Evolutionary conservation across 495 filamentous ascomycete genomes (phyloP), one percentile per base, ranked within the genome.

Genomic region (Pyrenula massariospora): DNA sequence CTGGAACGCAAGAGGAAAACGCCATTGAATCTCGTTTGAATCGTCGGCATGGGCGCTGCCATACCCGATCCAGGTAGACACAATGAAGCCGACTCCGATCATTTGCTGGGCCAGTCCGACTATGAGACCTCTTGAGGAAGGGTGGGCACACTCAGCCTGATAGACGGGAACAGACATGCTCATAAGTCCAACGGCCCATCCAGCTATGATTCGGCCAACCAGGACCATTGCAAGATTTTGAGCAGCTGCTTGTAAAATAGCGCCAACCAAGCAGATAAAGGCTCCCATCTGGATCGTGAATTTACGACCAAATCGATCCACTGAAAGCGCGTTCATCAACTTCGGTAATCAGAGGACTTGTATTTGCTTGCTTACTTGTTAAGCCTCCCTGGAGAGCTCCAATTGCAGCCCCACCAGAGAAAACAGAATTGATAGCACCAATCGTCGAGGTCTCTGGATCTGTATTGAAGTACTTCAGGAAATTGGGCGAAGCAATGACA

Each of bases 31-130:
- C 22, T 73, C 65, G 19, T 73, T 57, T 25, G 56, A 68, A 23
- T 60, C 63, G n/a, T 66, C 62, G 3, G 68, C 72, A 56, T 73
- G 68, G 10, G 70, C 68, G 23, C 74, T 75, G 24, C 78, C 77
- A 61, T 80, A 83, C 48, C 79, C 77, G 58, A 81, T 72, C 75
- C 78, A 83, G 62, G 66, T 73, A 61, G 75, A 75, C 25, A 81
- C 69, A 62, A 80, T 78, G 62, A 73, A 78, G 8, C 75, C 76
- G 47, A 77, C 68, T 42, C 79, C 76, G 57, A 83, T 81, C 72
- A 84, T 81, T 60, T 83, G 79, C 59, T 83, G 81, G 24, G 79
- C 72, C 36, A 81, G 62, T 11, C 78, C 81, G 50, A 82, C 77
- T 53, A 84, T 76, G 24, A 81, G 65, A 22, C 80, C 81, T 63